Base-by-base conservation (phyloP, 176 grass and related monocot species). In the Puya raimondii region DNA sequence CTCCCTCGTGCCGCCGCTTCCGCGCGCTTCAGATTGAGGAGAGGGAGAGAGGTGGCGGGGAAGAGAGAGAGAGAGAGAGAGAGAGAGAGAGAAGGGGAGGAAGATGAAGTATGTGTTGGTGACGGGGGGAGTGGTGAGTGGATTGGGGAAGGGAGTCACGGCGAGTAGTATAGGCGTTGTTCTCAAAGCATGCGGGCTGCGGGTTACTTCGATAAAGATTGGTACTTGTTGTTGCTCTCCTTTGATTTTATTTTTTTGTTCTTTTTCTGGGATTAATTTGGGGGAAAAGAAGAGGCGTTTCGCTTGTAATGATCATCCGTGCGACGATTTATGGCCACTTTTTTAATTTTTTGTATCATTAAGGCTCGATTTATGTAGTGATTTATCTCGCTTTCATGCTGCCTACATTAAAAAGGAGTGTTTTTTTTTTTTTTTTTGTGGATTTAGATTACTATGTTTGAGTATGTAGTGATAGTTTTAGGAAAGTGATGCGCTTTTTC, bases 21-120 rank as follows among this genome's bases (percentile, higher is more conserved):
- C 4, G 33, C 33, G 33, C 33, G 33, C 6, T 5, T 7, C 33
- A 1, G 33, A 7, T 42, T 42, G 33, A 42, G 33, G 33, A 61
- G 78, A 64, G 48, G 22, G 57, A 66, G 64, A 15, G 2, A 23
- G 29, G 13, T 1, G 48, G 48, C 1, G n/a, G 9, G 20, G 69
- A 16, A 10, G 47, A 21, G 57, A 68, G 14, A 1, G 13, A 14
- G 33, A 69, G 15, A 21, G 53, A 80, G 75, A 96, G 64, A 48
- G 27, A 3, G 47, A 26, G 33, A 5, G 33, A 48, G 54, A 16
- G 57, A 71, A 11, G 0, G 10, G 14, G 33, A 69, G 15, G 27
- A 53, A 80, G 75, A 96, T 96, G 91, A 96, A 96, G 86, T 96
- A 96, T 66, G 92, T 96, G 48, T 51, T 92, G 80, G 92, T 96